phyloP scores from a whole-genome alignment of 805 yeast species.

The Candida silvicultrix region DNA sequence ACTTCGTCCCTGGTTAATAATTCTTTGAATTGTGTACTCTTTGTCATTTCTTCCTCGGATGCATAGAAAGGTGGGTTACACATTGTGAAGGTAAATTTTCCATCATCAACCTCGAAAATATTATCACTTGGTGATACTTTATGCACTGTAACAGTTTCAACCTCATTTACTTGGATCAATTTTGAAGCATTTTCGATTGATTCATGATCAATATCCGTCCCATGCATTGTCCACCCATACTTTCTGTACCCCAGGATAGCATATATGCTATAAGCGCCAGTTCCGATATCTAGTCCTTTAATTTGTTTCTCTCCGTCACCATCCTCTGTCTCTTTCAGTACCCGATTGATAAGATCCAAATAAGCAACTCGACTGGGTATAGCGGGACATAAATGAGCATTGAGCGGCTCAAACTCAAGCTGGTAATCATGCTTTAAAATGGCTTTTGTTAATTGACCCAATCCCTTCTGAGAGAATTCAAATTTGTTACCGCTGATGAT shows the following conservation, averaged over 20 bases:
- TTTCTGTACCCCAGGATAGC: constrained; percentile 31
- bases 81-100: constrained; percentile 26
- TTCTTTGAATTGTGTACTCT: constrained; percentile 19
- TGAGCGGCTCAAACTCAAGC: constrained; percentile 2
- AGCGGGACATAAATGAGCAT: constrained; percentile 14
- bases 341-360: constrained; percentile 3
- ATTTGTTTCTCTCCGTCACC: not conserved
- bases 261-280: constrained; percentile 43
- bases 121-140: constrained; percentile 11
- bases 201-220: constrained; percentile 34
- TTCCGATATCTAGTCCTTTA: constrained; percentile 40
- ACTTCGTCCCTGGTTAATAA: constrained; percentile 17
- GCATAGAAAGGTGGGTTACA: constrained; percentile 52
- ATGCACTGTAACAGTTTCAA: constrained; percentile 8
- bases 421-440: constrained; percentile 7
- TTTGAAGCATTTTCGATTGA: constrained; percentile 26
- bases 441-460: constrained; percentile 6
- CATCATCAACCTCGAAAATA: constrained; percentile 3
- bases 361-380: constrained; percentile 13
- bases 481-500: not conserved
- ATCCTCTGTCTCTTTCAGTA: constrained; percentile 8
- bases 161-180: constrained; percentile 23
- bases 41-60: constrained; percentile 27
- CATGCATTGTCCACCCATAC: constrained; percentile 26
- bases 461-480: not conserved